phyloP scores from a whole-genome alignment of 2,329 filamentous ascomycete genomes.

The Microcyclospora pomicola region DNA sequence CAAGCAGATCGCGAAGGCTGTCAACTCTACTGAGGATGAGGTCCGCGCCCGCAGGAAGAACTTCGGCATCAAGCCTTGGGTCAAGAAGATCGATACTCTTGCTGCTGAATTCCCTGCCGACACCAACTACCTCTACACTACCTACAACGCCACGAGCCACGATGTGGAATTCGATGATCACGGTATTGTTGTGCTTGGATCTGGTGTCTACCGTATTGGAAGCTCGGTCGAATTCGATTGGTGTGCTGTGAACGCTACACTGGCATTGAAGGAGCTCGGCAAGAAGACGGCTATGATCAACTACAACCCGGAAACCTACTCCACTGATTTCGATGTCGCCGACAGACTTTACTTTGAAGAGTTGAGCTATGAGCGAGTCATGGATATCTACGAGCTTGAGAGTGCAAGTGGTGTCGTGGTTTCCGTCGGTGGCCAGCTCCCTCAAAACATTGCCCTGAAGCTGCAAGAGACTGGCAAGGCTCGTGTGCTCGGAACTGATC shows the following conservation, averaged over 20 bases:
- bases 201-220: slow-evolving; percentile 93
- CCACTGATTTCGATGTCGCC: slow-evolving; percentile 75
- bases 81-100: slow-evolving; percentile 96
- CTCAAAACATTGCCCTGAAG: slow-evolving; percentile 91
- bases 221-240: slow-evolving; percentile 98
- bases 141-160: slow-evolving; percentile 89
- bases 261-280: slow-evolving; percentile 69
- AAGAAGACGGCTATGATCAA: slow-evolving; percentile 99
- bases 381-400: slow-evolving; percentile 98
- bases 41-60: slow-evolving; percentile 72
- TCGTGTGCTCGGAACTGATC: slow-evolving; percentile 83
- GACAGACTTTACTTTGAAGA: slow-evolving; percentile 96
- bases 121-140: slow-evolving; percentile 94
- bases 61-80: slow-evolving; percentile 85
- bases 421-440: slow-evolving; percentile 87
- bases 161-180: slow-evolving; percentile 91
- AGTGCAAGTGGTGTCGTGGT: slow-evolving; percentile 75
- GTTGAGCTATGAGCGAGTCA: slow-evolving; percentile 88
- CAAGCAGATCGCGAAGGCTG: slow-evolving; percentile 78
- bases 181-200: slow-evolving; percentile 76
- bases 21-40: slow-evolving; percentile 75
- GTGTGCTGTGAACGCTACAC: slow-evolving; percentile 85
- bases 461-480: slow-evolving; percentile 84
- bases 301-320: slow-evolving; percentile 68
- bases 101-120: slow-evolving; percentile 92